Percentiles rank a stretch among this genome's conserved stretches.
These are phyloP conservation scores for Cryptococcus sp. DNA, from an alignment of 1,284 basidiomycete species.

Conservation along the genomic window DNA sequence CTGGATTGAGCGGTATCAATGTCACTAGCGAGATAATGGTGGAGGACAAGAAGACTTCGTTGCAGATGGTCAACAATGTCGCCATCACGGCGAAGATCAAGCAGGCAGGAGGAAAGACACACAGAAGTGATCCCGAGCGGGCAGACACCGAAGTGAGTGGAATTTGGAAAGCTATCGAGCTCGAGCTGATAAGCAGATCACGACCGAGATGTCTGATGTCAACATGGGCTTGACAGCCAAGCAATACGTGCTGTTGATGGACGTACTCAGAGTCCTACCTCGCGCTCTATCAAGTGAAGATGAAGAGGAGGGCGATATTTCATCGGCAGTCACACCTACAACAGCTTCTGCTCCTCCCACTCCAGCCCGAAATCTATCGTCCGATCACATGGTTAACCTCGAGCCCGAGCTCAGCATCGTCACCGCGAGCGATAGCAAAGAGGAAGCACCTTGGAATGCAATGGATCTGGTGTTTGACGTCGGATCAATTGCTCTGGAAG, in stretches of 20 bases:
- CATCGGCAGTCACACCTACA: slow-evolving; percentile 18
- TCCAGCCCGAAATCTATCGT: slow-evolving; percentile 6
- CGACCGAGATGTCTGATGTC: slow-evolving; percentile 75
- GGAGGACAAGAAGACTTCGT: slow-evolving; percentile 52
- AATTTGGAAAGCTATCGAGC: neutral
- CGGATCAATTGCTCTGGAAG: slow-evolving; percentile 74
- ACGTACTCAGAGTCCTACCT: slow-evolving; percentile 69
- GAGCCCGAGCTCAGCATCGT: slow-evolving; percentile 52
- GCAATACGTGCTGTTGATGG: slow-evolving; percentile 80
- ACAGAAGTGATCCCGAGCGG: slow-evolving; percentile 51
- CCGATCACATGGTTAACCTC: slow-evolving; percentile 45
- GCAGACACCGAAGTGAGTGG: slow-evolving; percentile 66
- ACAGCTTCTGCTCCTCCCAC: slow-evolving; percentile 13
- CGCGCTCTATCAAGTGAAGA: slow-evolving; percentile 55
- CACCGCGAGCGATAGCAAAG: slow-evolving; percentile 5
- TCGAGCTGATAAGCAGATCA: slow-evolving; percentile 24
- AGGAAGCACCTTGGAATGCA: slow-evolving; percentile 55
- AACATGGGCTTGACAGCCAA: slow-evolving; percentile 81
- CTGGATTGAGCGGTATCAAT: slow-evolving; percentile 80
- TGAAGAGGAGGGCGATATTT: slow-evolving; percentile 19
- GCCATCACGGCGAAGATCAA: slow-evolving; percentile 67
- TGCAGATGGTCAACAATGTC: slow-evolving; percentile 94
- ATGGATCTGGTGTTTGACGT: slow-evolving; percentile 75
- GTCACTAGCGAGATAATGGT: slow-evolving; percentile 66
- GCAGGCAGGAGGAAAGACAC: slow-evolving; percentile 51